Evolutionary conservation across 176 grass and related monocot genomes (phyloP), one percentile per base, ranked within the genome.

Genomic region (Musa itinerans): DNA sequence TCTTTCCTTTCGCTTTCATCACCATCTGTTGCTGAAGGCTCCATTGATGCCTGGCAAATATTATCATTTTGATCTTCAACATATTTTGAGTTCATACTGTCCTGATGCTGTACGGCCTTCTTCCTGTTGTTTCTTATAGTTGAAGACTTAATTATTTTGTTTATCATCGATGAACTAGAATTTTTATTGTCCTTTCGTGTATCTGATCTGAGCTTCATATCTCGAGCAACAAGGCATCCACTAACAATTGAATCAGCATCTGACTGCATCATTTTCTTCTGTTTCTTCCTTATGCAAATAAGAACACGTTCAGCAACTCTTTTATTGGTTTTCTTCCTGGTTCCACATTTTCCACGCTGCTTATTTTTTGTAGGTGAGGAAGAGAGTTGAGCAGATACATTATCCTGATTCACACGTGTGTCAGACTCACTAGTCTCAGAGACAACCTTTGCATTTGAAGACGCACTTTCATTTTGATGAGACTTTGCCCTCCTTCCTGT

Each of bases 341-440:
- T 79, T 83, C 87, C 86, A 63, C 61, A 80, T 83, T 85, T 93
- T 26, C 85, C 71, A 52, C 85, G 78, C 16, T 78, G 61, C 73
- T 92, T 92, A 75, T 55, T 49, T 89, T 89, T 89, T 52, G 82
- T 79, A 15, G 66, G 68, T 54, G 74, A 84, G 79, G 77, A 63
- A 72, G 83, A 84, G 29, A 82, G 73, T 22, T 78, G 85, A 19
- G 64, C 65, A 82, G 80, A 86, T 83, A 80, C 68, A 64, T n/a
- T 89, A 82, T 76, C 83, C 48, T 81, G 83, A 79, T 74, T 58
- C 27, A 74, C 71, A 70, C 64, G 83, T 76, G 88, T 74, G 84
- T 96, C 92, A 76, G 92, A 96, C 11, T 92, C 85, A 3, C 89
- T 96, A 70, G 90, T 98, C 77, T 93, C 94, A 77, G 94, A 91